Evolutionary conservation across 805 yeast genomes (phyloP).

Genomic region (Suhomyces faveliae): DNA sequence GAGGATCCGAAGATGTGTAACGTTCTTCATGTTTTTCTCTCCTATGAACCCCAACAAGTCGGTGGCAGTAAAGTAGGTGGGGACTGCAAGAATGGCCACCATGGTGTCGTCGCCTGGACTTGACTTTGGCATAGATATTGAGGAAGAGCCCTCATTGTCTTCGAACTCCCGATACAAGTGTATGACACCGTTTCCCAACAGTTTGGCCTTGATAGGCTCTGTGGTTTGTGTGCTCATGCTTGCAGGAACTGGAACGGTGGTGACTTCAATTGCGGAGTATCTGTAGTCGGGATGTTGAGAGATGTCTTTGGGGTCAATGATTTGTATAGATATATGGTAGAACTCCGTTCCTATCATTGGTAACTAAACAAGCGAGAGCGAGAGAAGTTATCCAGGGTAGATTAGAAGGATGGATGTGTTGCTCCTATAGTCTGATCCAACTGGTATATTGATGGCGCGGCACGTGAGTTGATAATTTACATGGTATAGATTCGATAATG

Average conservation of each 20-base stretch:
- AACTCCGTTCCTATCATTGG: slow-evolving; percentile 42
- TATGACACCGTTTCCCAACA: slow-evolving; percentile 73
- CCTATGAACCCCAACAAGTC: slow-evolving; percentile 83
- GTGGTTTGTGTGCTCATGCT: slow-evolving; percentile 5
- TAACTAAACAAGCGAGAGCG: too few species aligned
- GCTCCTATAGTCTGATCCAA: too few species aligned
- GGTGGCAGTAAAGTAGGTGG: slow-evolving; percentile 81
- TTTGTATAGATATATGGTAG: slow-evolving; percentile 35
- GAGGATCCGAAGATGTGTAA: slow-evolving; percentile 72
- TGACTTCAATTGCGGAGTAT: slow-evolving; percentile 27
- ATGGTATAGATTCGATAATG: too few species aligned
- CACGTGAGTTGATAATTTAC: too few species aligned
- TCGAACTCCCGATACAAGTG: slow-evolving; percentile 60
- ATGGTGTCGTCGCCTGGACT: slow-evolving; percentile 57
- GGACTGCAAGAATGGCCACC: slow-evolving; percentile 80
- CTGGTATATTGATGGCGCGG: not conserved
- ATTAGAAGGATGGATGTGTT: too few species aligned
- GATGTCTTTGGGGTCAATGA: slow-evolving; percentile 8
- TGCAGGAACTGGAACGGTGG: slow-evolving; percentile 15
- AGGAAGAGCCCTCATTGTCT: slow-evolving; percentile 17
- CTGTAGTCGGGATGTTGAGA: slow-evolving; percentile 28
- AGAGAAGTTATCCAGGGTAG: too few species aligned
- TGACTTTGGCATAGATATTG: not conserved
- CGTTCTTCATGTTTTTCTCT: slow-evolving; percentile 48
- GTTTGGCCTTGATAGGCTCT: slow-evolving; percentile 59